These are phyloP conservation scores for Prototheca wickerhamii DNA, from an alignment of 163 green algal genomes.

Conservation along the genomic window DNA sequence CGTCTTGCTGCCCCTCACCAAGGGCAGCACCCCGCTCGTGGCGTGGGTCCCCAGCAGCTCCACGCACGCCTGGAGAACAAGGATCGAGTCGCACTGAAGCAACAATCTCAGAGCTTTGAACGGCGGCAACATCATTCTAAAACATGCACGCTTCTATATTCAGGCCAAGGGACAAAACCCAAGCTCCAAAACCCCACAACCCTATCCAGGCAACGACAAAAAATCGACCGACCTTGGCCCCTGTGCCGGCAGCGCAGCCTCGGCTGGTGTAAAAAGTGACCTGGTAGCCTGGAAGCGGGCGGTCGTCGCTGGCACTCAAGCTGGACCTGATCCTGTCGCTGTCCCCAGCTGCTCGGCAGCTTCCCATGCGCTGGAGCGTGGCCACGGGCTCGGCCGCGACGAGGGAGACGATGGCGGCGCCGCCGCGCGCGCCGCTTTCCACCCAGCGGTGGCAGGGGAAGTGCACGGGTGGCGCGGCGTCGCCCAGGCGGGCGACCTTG, in stretches of 20 bases:
- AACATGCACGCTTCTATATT: too few species aligned
- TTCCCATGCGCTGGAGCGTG: too few species aligned
- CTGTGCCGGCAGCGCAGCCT: background rate
- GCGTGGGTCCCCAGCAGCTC: constrained; percentile 10
- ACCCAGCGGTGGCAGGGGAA: constrained; percentile 18
- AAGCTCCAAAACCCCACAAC: background rate
- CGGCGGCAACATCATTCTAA: too few species aligned
- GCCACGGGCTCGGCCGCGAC: too few species aligned
- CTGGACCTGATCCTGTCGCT: constrained; percentile 25
- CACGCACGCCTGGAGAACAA: constrained; percentile 5
- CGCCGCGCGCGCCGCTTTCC: constrained; percentile 36
- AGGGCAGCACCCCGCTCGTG: background rate
- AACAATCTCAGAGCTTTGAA: background rate
- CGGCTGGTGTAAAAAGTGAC: constrained; percentile 1
- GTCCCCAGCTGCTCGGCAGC: too few species aligned
- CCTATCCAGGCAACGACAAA: background rate
- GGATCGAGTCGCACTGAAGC: constrained; percentile 44
- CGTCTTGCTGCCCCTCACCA: background rate
- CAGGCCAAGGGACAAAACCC: background rate
- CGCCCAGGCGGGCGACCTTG: constrained; percentile 2
- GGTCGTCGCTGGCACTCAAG: constrained; percentile 34
- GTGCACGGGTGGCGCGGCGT: background rate
- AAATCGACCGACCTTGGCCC: background rate
- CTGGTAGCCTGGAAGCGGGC: constrained; percentile 11
- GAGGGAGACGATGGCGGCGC: constrained; percentile 24